Evolutionary conservation across 192 early-diverging fungal species (phyloP).

Genomic region (Umbelopsis sp.): DNA sequence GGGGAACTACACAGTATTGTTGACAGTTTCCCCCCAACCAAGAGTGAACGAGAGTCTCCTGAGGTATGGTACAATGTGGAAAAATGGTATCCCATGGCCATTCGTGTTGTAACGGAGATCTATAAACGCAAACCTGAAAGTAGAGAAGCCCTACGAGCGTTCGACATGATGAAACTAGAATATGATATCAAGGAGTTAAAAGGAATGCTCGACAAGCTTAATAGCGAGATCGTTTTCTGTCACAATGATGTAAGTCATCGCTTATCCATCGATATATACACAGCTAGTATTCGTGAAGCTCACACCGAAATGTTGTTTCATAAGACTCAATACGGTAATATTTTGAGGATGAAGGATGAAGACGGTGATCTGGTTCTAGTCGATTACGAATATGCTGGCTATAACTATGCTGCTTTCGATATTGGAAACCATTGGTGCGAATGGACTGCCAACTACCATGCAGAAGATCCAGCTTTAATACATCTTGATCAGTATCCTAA

Average conservation of each 20-base stretch:
- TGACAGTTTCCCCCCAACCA: slow-evolving; percentile 57
- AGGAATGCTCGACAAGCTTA: slow-evolving; percentile 28
- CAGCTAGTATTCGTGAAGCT: slow-evolving; percentile 4
- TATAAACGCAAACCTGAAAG: slow-evolving; percentile 8
- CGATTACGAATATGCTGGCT: slow-evolving; percentile 82
- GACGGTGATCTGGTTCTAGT: slow-evolving; percentile 68
- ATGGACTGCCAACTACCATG: slow-evolving; percentile 83
- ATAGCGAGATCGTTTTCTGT: slow-evolving; percentile 76
- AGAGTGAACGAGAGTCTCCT: slow-evolving; percentile 34
- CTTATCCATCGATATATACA: too few species aligned
- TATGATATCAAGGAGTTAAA: slow-evolving; percentile 51
- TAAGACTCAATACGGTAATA: slow-evolving; percentile 87
- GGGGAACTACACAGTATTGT: slow-evolving; percentile 71
- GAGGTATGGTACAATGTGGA: slow-evolving; percentile 72
- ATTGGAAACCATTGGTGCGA: slow-evolving; percentile 86
- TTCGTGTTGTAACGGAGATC: slow-evolving; percentile 8
- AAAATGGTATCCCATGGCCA: slow-evolving; percentile 56
- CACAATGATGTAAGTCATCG: slow-evolving; percentile 76
- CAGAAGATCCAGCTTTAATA: slow-evolving; percentile 42
- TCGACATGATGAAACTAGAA: slow-evolving; percentile 52
- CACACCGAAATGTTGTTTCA: not conserved
- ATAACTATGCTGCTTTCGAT: slow-evolving; percentile 76
- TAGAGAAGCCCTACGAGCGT: slow-evolving; percentile 2
- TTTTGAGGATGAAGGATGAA: slow-evolving; percentile 58
- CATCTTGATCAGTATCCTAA: slow-evolving; percentile 56